Evolutionary conservation across 768 basidiomycete genomes (phyloP).

Genomic region (Suillus occidentalis): DNA sequence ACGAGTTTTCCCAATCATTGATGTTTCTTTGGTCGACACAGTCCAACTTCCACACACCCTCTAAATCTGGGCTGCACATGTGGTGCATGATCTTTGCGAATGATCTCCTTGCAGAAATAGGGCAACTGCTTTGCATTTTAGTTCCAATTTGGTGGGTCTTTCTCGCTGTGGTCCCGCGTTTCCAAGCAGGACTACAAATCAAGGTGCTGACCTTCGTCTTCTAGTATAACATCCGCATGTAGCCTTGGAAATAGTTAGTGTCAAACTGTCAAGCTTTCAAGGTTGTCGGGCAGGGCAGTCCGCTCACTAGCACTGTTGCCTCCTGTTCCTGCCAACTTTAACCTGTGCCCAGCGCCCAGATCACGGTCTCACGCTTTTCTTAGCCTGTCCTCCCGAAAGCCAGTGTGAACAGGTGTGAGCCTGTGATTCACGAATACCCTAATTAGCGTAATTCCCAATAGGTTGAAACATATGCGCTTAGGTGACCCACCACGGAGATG

Average conservation of each 20-base stretch:
- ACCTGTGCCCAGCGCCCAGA: slow-evolving; percentile 6
- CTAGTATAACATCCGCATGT: not conserved
- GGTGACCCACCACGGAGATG: slow-evolving; percentile 8
- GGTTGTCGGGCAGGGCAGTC: not conserved
- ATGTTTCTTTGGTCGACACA: not conserved
- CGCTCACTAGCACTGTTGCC: not conserved
- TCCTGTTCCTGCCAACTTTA: not conserved
- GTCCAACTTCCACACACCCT: not conserved
- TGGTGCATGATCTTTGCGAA: not conserved
- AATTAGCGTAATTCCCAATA: not conserved
- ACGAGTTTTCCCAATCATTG: not conserved
- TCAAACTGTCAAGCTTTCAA: not conserved
- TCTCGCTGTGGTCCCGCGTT: not conserved
- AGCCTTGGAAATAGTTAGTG: not conserved
- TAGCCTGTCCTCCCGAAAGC: slow-evolving; percentile 1
- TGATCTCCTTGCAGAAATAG: not conserved
- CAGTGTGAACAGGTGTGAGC: not conserved
- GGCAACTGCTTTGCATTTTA: not conserved
- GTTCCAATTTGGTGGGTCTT: not conserved
- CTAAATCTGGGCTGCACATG: not conserved
- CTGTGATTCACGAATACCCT: not conserved
- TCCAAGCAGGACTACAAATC: not conserved
- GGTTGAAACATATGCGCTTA: slow-evolving; percentile 1
- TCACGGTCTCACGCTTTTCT: slow-evolving; percentile 17
- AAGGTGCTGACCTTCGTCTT: not conserved